Evolutionary conservation across 2,329 filamentous ascomycete genomes (phyloP).

Genomic region (Lasiodiplodia sp.): DNA sequence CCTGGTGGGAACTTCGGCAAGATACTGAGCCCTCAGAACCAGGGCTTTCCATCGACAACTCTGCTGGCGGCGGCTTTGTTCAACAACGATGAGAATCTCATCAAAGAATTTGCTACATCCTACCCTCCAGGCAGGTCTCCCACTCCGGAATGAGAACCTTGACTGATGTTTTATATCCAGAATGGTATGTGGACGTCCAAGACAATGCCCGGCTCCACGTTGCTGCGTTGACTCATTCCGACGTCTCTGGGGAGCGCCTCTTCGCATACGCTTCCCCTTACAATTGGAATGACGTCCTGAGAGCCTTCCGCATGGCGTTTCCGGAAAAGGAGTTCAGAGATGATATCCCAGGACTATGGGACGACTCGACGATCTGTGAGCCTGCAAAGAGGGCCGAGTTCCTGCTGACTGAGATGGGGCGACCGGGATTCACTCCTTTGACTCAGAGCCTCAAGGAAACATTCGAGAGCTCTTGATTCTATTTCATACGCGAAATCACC

Average conservation of each 20-base stretch:
- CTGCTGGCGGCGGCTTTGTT: constrained; percentile 31
- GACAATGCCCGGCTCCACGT: constrained; percentile 36
- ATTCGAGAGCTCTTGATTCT: neutral
- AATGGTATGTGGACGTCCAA: constrained; percentile 34
- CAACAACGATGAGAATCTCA: constrained; percentile 28
- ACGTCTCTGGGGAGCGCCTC: constrained; percentile 31
- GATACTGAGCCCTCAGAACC: constrained; percentile 31
- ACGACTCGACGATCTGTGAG: constrained; percentile 28
- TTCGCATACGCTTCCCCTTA: constrained; percentile 32
- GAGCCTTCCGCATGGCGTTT: constrained; percentile 12
- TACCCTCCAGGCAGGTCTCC: neutral
- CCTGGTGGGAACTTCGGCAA: constrained; percentile 32
- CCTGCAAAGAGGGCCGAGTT: constrained; percentile 20
- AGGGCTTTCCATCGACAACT: constrained; percentile 33
- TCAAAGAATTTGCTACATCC: neutral
- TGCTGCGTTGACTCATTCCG: constrained; percentile 32
- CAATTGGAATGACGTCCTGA: constrained; percentile 32
- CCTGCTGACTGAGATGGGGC: neutral
- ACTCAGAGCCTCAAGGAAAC: neutral
- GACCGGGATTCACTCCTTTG: neutral
- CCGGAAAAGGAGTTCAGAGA: neutral
- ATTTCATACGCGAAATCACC: too few relatives aligned
- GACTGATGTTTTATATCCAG: constrained; percentile 10
- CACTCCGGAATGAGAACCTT: neutral
- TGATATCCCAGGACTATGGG: constrained; percentile 19